Evolutionary conservation across 495 filamentous ascomycete genomes (phyloP), one percentile per base, ranked within the genome.

Genomic region (Tuber indicum): DNA sequence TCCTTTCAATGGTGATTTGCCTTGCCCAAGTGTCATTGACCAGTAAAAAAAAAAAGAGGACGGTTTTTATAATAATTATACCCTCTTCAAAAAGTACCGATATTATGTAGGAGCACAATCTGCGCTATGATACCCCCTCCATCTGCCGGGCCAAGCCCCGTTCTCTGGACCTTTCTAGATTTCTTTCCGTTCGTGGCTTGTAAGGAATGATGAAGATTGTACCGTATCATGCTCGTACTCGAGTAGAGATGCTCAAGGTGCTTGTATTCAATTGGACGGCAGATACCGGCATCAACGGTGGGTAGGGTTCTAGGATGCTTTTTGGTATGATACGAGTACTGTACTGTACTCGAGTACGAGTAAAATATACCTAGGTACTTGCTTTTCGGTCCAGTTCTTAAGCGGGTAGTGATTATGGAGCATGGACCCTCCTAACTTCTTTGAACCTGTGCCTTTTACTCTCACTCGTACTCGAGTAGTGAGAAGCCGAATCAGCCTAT

Each of bases 281-380:
- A 32, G 32, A 66, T 66, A 66, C 58, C 26, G 58, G 58, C 16
- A 66, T 5, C 32, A 32, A 32, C n/a, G 58, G 58, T 66, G 17
- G 58, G 58, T 32, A 66, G 26, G 58, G 58, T 66, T 66, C 58
- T 66, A 32, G 58, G 58, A 32, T 66, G 26, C 58, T 66, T 66
- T 32, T 32, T 66, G 26, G 32, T 32, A 32, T 32, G 32, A 32
- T 32, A 32, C 32, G 32, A 32, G 32, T 32, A 23, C 10, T 62
- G 42, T 6, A 43, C 39, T 41, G n/a, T 26, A 23, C 10, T 62
- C n/a, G 52, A 32, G 52, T 26, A 32, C 39, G 39, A 41, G 39
- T 41, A 2, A 66, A 32, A 62, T 62, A 26, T 32, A 66, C n/a
- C 58, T 32, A 32, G 1, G 32, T 32, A 66, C 9, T 32, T 16